Base-by-base conservation (phyloP, 805 yeast species). In the Sporopachydermia quercuum region DNA sequence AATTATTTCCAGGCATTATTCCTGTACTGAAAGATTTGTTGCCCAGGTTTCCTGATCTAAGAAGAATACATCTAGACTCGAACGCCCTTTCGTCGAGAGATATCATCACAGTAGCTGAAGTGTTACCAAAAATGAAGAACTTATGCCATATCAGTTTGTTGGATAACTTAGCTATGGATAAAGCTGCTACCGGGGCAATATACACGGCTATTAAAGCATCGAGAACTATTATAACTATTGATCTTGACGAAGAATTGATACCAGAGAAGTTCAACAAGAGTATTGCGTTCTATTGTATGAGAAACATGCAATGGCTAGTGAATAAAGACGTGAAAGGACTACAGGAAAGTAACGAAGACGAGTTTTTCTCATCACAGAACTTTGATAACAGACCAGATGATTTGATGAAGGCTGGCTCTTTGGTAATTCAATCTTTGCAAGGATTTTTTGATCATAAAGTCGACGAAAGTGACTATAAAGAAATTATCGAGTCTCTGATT, bases 271-370 rank as follows among this genome's bases (percentile, higher is more conserved):
- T 78, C 46, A 75, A 72, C 49, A 81, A 85, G 35, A 71, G 76
- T 49, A 71, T 86, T 43, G 91, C 93, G 1, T 66, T 82, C 36
- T 76, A 80, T 48, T 71, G 91, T 37, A 77, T 87, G 78, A 71
- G 79, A 49, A 87, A 87, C 55, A 78, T 86, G 78, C 85, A 79
- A 48, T 55, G 60, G 16, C 63, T 68, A 39, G 58, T 78, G 40
- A 58, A 60, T 35, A 47, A 58, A 6, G 52, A 51, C 19, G 57
- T 54, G 42, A 46, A 46, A 39, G 41, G 54, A n/a, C 44, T 42
- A 37, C 61, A 55, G 47, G 65, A 56, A 23, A 23, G 30, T n/a
- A 23, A n/a, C 8, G 30, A 23, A 23, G 30, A 23, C 30, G 30
- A 23, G n/a, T 23, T 23, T n/a, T 23, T 23, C 30, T 23, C n/a